These are phyloP conservation scores for Chrysanthemum makinoi DNA, from an alignment of 129 eudicot species.

Conservation along the genomic window DNA sequence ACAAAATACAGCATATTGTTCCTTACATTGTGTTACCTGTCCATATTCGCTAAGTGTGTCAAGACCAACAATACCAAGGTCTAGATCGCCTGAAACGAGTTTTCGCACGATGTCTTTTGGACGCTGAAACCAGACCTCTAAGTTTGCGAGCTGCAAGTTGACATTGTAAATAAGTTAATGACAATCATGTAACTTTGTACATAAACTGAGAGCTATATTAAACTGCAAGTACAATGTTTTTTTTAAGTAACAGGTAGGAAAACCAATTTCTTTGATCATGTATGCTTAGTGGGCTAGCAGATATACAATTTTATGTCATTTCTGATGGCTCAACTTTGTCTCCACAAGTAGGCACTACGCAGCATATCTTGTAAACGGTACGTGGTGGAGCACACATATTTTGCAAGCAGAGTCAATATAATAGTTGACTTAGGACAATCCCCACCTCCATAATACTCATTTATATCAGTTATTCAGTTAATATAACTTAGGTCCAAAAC, in stretches of 20 bases:
- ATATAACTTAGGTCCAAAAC: neutral
- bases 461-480: neutral
- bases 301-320: too few relatives aligned
- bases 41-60: constrained; percentile 80
- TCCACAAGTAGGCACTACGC: constrained; percentile 4
- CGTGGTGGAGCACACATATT: neutral
- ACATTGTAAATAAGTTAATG: constrained; percentile 11
- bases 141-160: constrained; percentile 61
- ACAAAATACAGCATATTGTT: constrained; percentile 15
- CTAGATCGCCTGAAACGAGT: constrained; percentile 88
- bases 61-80: constrained; percentile 91
- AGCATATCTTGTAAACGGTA: constrained; percentile 3
- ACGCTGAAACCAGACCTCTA: constrained; percentile 95
- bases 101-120: constrained; percentile 89
- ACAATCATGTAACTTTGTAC: constrained; percentile 1
- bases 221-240: constrained; percentile 2
- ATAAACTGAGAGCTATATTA: neutral
- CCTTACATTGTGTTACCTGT: constrained; percentile 54
- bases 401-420: neutral
- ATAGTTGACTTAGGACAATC: neutral
- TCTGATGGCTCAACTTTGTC: neutral
- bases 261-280: constrained; percentile 6
- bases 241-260: neutral
- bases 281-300: neutral
- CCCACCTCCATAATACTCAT: neutral